Percentiles rank a stretch among this genome's conserved stretches.
These are phyloP conservation scores for Tylopilus sp. DNA, from an alignment of 768 basidiomycete genomes.

Conservation along the genomic window DNA sequence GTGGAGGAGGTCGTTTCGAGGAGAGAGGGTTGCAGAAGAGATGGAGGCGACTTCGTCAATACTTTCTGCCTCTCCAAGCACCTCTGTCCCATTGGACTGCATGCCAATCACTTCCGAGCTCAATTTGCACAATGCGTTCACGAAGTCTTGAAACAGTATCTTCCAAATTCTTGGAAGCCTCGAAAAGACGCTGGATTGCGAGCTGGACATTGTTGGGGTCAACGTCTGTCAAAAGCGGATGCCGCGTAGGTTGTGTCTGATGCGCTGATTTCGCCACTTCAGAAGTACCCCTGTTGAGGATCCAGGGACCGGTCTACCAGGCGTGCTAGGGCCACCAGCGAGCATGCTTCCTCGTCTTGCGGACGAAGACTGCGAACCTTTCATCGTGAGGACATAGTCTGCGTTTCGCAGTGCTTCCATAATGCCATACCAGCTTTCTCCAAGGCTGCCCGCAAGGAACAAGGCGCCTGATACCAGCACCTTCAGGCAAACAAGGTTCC, in stretches of 20 bases:
- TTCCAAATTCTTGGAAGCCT: constrained; percentile 79
- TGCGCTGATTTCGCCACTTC: constrained; percentile 20
- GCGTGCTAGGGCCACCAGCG: constrained; percentile 32
- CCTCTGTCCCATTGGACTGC: constrained; percentile 47
- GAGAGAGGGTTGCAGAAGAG: constrained; percentile 38
- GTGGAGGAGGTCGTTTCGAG: constrained; percentile 44
- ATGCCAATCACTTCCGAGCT: constrained; percentile 93
- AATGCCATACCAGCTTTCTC: constrained; percentile 89
- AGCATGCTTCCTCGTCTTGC: constrained; percentile 33
- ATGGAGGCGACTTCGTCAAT: constrained; percentile 32
- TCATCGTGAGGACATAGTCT: constrained; percentile 80
- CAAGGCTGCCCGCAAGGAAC: constrained; percentile 81
- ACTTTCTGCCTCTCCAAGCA: constrained; percentile 30
- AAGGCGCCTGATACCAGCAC: constrained; percentile 73
- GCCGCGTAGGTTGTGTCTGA: constrained; percentile 33
- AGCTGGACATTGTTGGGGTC: constrained; percentile 71
- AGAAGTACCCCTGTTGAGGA: constrained; percentile 6
- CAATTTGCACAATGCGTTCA: constrained; percentile 73
- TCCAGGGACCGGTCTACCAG: constrained; percentile 40
- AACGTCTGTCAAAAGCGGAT: constrained; percentile 67
- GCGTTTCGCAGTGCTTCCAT: constrained; percentile 93
- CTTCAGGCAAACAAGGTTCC: constrained; percentile 89
- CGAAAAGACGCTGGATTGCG: constrained; percentile 82
- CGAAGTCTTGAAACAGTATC: constrained; percentile 79
- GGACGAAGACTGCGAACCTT: constrained; percentile 39